Base-by-base conservation (phyloP, 345 rosid species). In the Camelina hispida region DNA sequence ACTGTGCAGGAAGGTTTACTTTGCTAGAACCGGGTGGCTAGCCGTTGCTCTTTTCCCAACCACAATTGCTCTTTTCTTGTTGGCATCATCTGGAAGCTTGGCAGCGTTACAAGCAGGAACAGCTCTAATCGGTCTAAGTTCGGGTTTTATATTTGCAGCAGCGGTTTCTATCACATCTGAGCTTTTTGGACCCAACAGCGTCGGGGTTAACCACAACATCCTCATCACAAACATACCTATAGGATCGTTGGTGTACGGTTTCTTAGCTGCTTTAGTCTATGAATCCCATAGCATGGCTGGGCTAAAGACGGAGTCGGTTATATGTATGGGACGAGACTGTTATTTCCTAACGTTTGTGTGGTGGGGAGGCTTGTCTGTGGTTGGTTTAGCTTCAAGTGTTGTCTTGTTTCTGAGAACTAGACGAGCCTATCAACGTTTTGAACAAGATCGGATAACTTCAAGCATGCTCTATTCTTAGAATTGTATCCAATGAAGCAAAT, bases 11-110 rank as follows among this genome's bases (percentile, higher is more conserved):
- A 91, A 86, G 76, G n/a, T 90, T 14, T 94, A 91, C 81, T 86
- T 90, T 68, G 98, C 98, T 3, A 88, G 97, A 83, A 94, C 98
- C 0, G 98, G 95, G n/a, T 94, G 96, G 97, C 80, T 94, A 50
- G 66, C 95, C 9, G 75, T 91, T n/a, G 97, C 93, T 5, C 87
- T 94, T 11, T 40, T 91, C 2, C 98, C 97, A 48, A 91, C 97
- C 17, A 95, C 96, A 1, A 17, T 88, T 1, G 97, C 96, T 4
- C 87, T 94, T 80, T 86, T 83, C 84, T 71, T 91, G 80, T 81
- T 94, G 20, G 89, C 89, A 6, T 54, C 80, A 28, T 86, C 89
- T 12, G 83, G 87, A 15, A 66, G 77, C 30, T 76, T 56, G n/a
- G 7, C 79, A 60, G 94, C 88, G 0, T 62, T 94, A 66, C 83